Evolutionary conservation across 169 alveolate species (phyloP).

Genomic region (Cryptosporidium bovis): DNA sequence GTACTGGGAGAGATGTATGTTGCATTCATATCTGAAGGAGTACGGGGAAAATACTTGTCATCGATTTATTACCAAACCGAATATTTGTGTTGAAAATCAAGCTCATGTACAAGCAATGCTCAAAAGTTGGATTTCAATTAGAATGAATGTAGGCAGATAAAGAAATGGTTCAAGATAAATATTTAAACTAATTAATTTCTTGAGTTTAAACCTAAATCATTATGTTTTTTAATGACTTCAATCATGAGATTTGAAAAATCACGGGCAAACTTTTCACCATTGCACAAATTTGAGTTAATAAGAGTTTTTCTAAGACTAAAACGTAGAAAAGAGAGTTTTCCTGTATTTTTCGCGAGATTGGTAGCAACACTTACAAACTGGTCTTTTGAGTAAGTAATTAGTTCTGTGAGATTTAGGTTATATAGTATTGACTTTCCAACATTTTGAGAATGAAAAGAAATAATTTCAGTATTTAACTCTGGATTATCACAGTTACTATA

Average conservation of each 20-base stretch:
- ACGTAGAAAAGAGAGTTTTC: constrained; percentile 24
- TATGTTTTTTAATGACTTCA: constrained; percentile 10
- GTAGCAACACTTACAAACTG: constrained; percentile 63
- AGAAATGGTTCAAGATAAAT: too few species aligned
- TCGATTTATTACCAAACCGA: too few species aligned
- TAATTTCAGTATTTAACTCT: neutral
- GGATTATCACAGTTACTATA: neutral
- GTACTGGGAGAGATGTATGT: too few species aligned
- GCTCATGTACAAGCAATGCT: too few species aligned
- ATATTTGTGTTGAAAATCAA: too few species aligned
- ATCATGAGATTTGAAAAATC: constrained; percentile 8
- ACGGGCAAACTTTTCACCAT: constrained; percentile 31
- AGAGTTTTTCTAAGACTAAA: constrained; percentile 28
- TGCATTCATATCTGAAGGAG: too few species aligned
- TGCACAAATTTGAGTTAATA: constrained; percentile 27
- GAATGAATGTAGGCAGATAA: too few species aligned
- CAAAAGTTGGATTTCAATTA: too few species aligned
- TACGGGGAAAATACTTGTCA: too few species aligned
- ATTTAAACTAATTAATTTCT: too few species aligned
- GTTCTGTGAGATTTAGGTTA: constrained; percentile 62
- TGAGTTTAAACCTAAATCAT: neutral
- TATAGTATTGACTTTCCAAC: constrained; percentile 77
- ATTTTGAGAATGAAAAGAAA: constrained; percentile 76
- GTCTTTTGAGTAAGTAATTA: constrained; percentile 47
- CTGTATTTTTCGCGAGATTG: constrained; percentile 33